phyloP scores from a whole-genome alignment of 1,284 basidiomycete species.

The Pyrrhoderma lamaoense region DNA sequence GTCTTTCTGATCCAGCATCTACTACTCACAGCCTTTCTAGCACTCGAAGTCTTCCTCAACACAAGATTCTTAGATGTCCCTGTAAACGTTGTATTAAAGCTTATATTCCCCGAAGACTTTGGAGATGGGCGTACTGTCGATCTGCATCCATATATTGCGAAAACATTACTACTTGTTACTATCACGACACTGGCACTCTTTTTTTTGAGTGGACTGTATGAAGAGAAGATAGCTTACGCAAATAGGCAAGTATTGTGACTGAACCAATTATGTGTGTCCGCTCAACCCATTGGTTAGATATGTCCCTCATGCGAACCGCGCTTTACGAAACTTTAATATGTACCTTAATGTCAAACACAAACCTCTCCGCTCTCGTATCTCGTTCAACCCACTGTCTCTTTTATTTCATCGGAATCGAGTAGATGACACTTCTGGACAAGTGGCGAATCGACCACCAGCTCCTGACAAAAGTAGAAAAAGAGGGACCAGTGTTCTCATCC shows the following conservation, averaged over 20 bases:
- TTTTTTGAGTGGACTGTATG: conserved; percentile 95
- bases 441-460: conserved; percentile 24
- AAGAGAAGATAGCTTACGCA: conserved; percentile 93
- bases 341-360: conserved; percentile 88
- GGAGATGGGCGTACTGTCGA: conserved; percentile 36
- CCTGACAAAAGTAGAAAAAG: conserved; percentile 31
- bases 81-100: conserved; percentile 45
- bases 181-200: conserved; percentile 89
- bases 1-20: conserved; percentile 74
- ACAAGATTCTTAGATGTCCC: conserved; percentile 60
- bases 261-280: conserved; percentile 17
- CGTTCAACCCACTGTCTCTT: conserved; percentile 57
- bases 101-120: conserved; percentile 44
- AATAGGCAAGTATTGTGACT: conserved; percentile 63
- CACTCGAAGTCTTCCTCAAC: conserved; percentile 66
- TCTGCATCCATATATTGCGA: conserved; percentile 64
- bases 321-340: conserved; percentile 91
- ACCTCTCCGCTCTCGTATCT: conserved; percentile 52
- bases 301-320: conserved; percentile 91
- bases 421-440: conserved; percentile 23
- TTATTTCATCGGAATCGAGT: conserved; percentile 48
- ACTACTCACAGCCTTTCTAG: conserved; percentile 61
- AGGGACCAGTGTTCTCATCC: conserved; percentile 43
- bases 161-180: conserved; percentile 75
- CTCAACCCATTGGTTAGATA: conserved; percentile 50